Evolutionary conservation across 2,329 filamentous ascomycete genomes (phyloP).

Genomic region (Trichoderma harzianum): DNA sequence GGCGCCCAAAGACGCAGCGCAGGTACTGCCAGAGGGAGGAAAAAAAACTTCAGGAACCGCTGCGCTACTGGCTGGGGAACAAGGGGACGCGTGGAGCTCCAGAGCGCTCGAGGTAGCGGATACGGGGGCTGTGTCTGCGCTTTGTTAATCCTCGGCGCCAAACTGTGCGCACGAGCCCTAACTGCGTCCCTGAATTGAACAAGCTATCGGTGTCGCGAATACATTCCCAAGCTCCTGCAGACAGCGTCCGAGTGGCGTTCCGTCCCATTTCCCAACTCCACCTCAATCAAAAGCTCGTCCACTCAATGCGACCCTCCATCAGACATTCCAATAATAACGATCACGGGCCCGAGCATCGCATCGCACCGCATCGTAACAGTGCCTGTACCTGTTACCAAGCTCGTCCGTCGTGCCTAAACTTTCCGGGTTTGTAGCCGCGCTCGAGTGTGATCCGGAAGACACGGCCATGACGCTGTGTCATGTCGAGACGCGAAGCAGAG

Average conservation of each 20-base stretch:
- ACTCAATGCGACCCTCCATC: slow-evolving; percentile 18
- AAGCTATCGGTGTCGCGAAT: slow-evolving; percentile 2
- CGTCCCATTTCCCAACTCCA: slow-evolving; percentile 18
- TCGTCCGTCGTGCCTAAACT: too few species aligned
- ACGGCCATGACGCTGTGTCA: background rate
- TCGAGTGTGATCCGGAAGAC: background rate
- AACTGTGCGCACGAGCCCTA: background rate
- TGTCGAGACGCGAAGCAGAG: background rate
- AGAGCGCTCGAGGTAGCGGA: slow-evolving; percentile 2
- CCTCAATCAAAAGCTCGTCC: slow-evolving; percentile 19
- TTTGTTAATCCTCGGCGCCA: background rate
- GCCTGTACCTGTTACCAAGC: background rate
- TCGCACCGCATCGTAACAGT: background rate
- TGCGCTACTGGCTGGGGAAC: slow-evolving; percentile 4
- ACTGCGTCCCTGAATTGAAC: slow-evolving; percentile 16
- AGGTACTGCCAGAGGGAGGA: background rate
- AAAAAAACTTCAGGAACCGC: slow-evolving; percentile 19
- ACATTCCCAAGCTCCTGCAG: slow-evolving; percentile 14
- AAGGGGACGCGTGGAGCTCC: slow-evolving; percentile 12
- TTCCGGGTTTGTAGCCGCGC: background rate
- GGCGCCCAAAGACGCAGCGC: background rate
- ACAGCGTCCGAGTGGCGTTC: slow-evolving; percentile 17
- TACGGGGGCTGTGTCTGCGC: slow-evolving; percentile 13
- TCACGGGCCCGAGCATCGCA: background rate
- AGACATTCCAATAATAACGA: slow-evolving; percentile 13